Evolutionary conservation across 2,329 filamentous ascomycete genomes (phyloP), one percentile per base, ranked within the genome.

Genomic region (Aschersonia sp.): DNA sequence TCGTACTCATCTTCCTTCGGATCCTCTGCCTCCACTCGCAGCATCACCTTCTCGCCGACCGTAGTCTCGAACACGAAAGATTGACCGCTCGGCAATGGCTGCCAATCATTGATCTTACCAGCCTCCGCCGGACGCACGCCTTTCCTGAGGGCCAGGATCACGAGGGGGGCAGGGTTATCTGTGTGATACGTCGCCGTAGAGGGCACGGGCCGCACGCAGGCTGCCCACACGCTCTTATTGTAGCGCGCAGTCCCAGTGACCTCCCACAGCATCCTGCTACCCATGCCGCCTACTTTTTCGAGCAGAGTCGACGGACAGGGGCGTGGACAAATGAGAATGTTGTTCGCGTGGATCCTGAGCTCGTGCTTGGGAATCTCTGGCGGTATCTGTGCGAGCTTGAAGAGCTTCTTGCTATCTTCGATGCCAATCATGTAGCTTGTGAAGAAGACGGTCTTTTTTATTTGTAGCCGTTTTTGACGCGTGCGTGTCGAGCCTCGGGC

Each of bases 391-490:
- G 81, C 79, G n/a, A 94, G 72, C 5, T 76, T 74, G 48, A 85
- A 75, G 39, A 97, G 71, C 48, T 76, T 79, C 58, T 84, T 77
- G 2, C 82, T 83, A 61, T 92, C 86, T 30, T 76, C 70, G 44
- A 79, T 71, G 41, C 73, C 73, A 53, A 98, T 82, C 64, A 94
- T 78, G 65, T 98, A 97, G 45, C 87, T 87, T 1, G 92, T 95
- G 66, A 90, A 95, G 64, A 88, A 87, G 45, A 95, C 83, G 1
- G 81, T 87, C 60, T 89, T 89, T 63, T 86, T 87, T 61, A 98
- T 87, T 55, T 77, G 74, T 50, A 92, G 72, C 43, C 66, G 68
- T 41, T 66, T 61, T 44, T 62, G 62, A 30, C 63, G 64, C 12
- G 56, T 50, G 41, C 68, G 49, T 60, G 64, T 45, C 52, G 64